These are phyloP conservation scores for Erythrophleum fordii DNA, from an alignment of 306 rosid genomes.

Conservation along the genomic window DNA sequence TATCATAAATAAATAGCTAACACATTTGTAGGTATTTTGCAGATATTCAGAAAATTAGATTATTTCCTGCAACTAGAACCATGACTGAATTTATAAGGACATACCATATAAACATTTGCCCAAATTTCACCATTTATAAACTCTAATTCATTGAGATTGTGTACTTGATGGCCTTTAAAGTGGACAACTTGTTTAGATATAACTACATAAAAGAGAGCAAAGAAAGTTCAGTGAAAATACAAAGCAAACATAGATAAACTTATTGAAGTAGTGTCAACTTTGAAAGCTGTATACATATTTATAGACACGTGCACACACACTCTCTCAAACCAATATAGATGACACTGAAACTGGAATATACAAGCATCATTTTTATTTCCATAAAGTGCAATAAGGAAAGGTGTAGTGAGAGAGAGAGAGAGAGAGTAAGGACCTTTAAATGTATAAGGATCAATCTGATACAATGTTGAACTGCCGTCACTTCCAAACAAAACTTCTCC, in stretches of 20 bases:
- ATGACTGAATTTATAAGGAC: slow-evolving; percentile 27
- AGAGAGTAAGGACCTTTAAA: slow-evolving; percentile 57
- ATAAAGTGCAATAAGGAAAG: slow-evolving; percentile 19
- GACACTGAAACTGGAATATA: not conserved
- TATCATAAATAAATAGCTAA: not conserved
- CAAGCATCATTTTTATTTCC: not conserved
- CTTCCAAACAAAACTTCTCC: slow-evolving; percentile 87
- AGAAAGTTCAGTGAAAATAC: slow-evolving; percentile 23
- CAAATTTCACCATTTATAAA: slow-evolving; percentile 85
- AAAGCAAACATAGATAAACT: slow-evolving; percentile 18
- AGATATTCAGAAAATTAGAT: not conserved
- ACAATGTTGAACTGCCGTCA: slow-evolving; percentile 84
- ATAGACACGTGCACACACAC: not conserved
- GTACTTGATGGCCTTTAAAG: slow-evolving; percentile 72
- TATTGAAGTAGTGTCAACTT: slow-evolving; percentile 21
- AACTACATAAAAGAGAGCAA: slow-evolving; percentile 52
- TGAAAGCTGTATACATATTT: not conserved
- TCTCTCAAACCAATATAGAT: not conserved
- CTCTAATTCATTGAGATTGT: slow-evolving; percentile 89
- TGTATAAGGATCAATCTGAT: slow-evolving; percentile 70
- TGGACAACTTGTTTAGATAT: slow-evolving; percentile 56
- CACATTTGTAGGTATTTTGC: not conserved
- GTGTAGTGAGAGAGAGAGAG: not conserved
- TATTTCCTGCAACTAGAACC: slow-evolving; percentile 16
- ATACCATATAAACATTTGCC: slow-evolving; percentile 83